Evolutionary conservation across 1,284 basidiomycete species (phyloP).

Genomic region (Fomes fomentarius): DNA sequence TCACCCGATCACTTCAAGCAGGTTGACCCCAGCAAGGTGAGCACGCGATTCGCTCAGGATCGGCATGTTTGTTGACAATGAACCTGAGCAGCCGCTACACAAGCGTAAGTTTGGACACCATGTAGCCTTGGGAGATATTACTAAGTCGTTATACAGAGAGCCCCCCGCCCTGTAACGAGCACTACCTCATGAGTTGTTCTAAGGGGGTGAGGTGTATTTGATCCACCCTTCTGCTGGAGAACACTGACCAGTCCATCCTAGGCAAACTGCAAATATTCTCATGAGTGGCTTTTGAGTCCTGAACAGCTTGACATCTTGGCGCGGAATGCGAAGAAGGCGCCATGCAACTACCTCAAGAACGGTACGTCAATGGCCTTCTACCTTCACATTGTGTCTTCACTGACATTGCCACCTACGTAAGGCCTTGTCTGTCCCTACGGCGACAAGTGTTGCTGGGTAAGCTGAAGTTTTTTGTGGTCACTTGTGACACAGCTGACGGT

Average conservation of each 20-base stretch:
- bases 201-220: slow-evolving; percentile 59
- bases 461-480: slow-evolving; percentile 3
- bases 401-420: slow-evolving; percentile 30
- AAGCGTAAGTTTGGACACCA: slow-evolving; percentile 35
- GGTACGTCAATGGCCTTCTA: slow-evolving; percentile 41
- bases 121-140: background rate
- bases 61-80: background rate
- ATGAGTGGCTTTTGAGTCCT: slow-evolving; percentile 69
- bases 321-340: slow-evolving; percentile 77
- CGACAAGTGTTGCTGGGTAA: slow-evolving; percentile 66
- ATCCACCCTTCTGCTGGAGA: background rate
- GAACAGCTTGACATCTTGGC: slow-evolving; percentile 70
- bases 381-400: too few species aligned
- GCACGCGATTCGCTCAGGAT: background rate
- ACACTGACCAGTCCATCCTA: slow-evolving; percentile 31
- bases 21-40: slow-evolving; percentile 37
- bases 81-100: slow-evolving; percentile 36
- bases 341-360: slow-evolving; percentile 79
- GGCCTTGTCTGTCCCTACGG: slow-evolving; percentile 73
- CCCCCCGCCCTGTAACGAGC: slow-evolving; percentile 81
- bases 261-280: slow-evolving; percentile 78
- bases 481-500: background rate
- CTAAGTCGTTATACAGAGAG: slow-evolving; percentile 46
- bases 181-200: slow-evolving; percentile 77
- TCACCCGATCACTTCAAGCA: slow-evolving; percentile 18